Evolutionary conservation across 257 asterid species (phyloP).

Genomic region (Solanum infundibuliforme): DNA sequence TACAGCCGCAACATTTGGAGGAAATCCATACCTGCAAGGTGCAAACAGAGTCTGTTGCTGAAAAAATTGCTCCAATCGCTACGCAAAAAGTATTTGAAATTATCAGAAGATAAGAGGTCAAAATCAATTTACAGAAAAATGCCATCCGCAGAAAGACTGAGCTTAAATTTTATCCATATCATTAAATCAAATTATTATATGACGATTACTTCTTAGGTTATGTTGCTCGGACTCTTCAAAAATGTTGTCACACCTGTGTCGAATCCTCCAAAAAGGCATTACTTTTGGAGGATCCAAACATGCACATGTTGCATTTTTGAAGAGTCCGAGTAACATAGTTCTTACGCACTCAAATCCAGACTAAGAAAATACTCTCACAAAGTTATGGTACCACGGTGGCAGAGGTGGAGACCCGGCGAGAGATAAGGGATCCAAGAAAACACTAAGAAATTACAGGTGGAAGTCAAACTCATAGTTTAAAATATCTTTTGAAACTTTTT

Average conservation of each 20-base stretch:
- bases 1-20: neutral
- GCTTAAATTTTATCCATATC: neutral
- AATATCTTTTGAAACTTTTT: neutral
- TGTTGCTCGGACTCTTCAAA: neutral
- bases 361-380: neutral
- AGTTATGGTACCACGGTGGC: neutral
- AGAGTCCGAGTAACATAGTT: neutral
- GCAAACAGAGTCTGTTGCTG: constrained; percentile 88
- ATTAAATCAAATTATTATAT: neutral
- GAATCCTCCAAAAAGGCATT: neutral
- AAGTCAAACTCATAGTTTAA: neutral
- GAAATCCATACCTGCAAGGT: constrained; percentile 50
- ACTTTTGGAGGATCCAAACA: neutral
- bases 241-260: neutral
- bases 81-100: neutral
- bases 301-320: neutral
- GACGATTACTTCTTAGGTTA: neutral
- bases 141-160: neutral
- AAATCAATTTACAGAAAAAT: neutral
- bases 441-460: neutral
- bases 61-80: constrained; percentile 79
- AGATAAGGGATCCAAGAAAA: neutral
- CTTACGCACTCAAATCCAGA: neutral
- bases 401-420: neutral
- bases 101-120: neutral